Percentiles rank a stretch among this genome's conserved stretches.
These are phyloP conservation scores for Suillus lakei DNA, from an alignment of 768 basidiomycete genomes.

Conservation along the genomic window DNA sequence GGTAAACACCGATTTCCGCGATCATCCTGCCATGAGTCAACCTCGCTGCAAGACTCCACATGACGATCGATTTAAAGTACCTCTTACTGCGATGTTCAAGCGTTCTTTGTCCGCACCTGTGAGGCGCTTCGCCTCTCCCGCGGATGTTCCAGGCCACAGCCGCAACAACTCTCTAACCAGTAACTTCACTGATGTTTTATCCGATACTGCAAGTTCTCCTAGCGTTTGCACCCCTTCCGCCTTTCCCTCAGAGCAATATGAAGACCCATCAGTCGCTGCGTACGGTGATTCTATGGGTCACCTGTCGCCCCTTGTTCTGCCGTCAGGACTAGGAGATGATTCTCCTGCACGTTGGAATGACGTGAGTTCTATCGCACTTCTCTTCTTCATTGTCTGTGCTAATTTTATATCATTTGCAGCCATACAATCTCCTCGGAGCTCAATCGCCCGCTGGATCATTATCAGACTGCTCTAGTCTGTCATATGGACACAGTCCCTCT, in stretches of 20 bases:
- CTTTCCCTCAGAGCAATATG: conserved; percentile 23
- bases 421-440: conserved; percentile 38
- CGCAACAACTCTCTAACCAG: conserved; percentile 33
- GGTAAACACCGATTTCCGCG: conserved; percentile 9
- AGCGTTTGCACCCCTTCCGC: conserved; percentile 13
- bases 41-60: conserved; percentile 35
- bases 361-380: conserved; percentile 28
- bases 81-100: conserved; percentile 68
- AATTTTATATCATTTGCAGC: conserved; percentile 31
- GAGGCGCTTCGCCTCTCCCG: conserved; percentile 22
- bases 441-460: conserved; percentile 18
- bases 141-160: conserved; percentile 17
- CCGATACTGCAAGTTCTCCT: conserved; percentile 31
- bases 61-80: conserved; percentile 45
- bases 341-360: conserved; percentile 38
- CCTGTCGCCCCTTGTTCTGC: conserved; percentile 36
- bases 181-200: conserved; percentile 35
- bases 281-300: conserved; percentile 28
- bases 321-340: conserved; percentile 34
- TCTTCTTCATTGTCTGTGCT: conserved; percentile 14
- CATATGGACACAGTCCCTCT: conserved; percentile 30
- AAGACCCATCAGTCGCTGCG: conserved; percentile 27
- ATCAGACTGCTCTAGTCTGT: conserved; percentile 25
- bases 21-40: conserved; percentile 14
- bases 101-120: conserved; percentile 65